Base-by-base conservation (phyloP, 2,329 filamentous ascomycete genomes). In the Alternaria sp. region DNA sequence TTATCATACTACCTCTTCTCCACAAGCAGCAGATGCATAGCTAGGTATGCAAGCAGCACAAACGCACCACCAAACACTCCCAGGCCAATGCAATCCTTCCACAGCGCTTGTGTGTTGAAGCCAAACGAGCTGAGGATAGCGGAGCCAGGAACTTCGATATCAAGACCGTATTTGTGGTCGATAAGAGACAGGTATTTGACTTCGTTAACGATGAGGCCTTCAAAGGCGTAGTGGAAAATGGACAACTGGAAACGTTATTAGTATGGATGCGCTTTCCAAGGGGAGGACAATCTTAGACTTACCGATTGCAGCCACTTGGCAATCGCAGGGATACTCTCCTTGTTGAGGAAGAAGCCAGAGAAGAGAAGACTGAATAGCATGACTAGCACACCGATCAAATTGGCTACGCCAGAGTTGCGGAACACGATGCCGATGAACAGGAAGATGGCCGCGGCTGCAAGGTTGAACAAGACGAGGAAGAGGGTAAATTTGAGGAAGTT, bases 281-380 rank as follows among this genome's bases (percentile, higher is more conserved):
- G 28, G 11, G 33, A 21, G 23, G 37, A 9, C 14, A 2, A 26
- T 21, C 13, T 36, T 3, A 26, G 41, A 82, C 85, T 80, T 80
- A 89, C 86, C 49, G 86, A 87, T 82, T 99, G 95, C 51, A 99
- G 80, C 95, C 95, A 99, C 62, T 93, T 79, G 2, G 94, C 91
- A 2, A 91, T 87, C 49, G 86, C 83, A 1, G 95, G 95, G 52
- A 97, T 97, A 29, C 92, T 93, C 76, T 97, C 89, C 75, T 97
- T 93, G 77, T 99, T 99, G 61, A 99, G 86, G 56, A 99, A 83
- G 58, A 99, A 88, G 56, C 95, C 95, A 0, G 93, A 94, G 77
- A 99, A 98, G 9, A 99, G 85, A 61, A 99, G 81, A 74, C 91
- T 96, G 83, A 99, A 99, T 8, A 99, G 84, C 95, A 99, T 99